Base-by-base conservation (phyloP, 2,329 filamentous ascomycete genomes). In the Fusarium oligoseptatum region DNA sequence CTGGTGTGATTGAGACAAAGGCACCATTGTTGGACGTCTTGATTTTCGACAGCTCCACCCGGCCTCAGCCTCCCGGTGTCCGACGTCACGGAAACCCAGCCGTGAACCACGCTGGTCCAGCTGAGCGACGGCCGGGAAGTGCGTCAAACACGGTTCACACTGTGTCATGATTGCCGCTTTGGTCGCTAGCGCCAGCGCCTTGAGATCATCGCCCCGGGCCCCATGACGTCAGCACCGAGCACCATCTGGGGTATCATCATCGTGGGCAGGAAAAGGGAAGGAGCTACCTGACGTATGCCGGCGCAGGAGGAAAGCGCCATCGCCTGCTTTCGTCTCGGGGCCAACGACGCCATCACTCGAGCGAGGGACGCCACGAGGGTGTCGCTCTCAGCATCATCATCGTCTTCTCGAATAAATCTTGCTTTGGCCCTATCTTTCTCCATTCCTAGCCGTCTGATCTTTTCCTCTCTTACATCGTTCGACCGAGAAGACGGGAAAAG, bases 201-300 rank as follows among this genome's bases (percentile, higher is more conserved):
- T 75, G 64, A 74, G 76, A 77, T 78, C 77, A 79, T 79, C 74
- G 67, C 62, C 68, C 64, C 64, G 58, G 65, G 39, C 22, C 12
- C 36, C 41, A 71, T 79, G 77, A 79, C 76, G 77, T 79, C 77
- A 79, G 66, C 56, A 70, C 4, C 71, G 45, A 67, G 34, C 71
- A 68, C 68, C 66, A 70, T 76, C 76, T 75, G 77, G 76, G 76
- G 76, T 75, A 77, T 73, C 60, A 52, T 64, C 63, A 63, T 70
- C 63, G 50, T 45, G 61, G 60, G 52, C 63, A 63, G 68, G 60
- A 32, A n/a, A 72, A 66, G 66, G 66, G 68, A 71, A 71, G 64
- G 66, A 76, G 69, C 66, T 67, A 71, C 60, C 74, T 76, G 74
- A 76, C 74, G 74, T 76, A 76, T 66, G 72, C 45, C 37, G 56